Conservation (phyloP, 257 asterid species). For the Solanum okadae region DNA sequence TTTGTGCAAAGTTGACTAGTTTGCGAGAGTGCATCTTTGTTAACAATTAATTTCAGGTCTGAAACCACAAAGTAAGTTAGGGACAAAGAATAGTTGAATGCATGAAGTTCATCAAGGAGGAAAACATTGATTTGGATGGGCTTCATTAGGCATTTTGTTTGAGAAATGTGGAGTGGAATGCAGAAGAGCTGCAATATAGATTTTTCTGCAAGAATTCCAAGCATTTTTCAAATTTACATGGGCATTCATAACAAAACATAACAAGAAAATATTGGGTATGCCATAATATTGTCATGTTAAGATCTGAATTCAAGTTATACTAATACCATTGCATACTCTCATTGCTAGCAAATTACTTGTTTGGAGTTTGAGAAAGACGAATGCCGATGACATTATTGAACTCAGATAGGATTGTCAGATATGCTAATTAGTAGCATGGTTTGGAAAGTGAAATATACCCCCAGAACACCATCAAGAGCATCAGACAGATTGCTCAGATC, state of each 20-base stretch:
- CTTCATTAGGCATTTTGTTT: background rate
- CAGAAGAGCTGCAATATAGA: background rate
- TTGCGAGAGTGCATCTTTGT: background rate
- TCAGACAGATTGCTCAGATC: constrained; percentile 33
- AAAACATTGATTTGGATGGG: background rate
- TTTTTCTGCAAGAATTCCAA: background rate
- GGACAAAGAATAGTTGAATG: background rate
- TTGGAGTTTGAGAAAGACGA: background rate
- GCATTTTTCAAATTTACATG: background rate
- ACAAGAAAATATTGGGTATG: background rate
- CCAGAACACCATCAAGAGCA: constrained; percentile 23
- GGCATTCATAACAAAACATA: background rate
- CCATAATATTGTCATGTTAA: background rate
- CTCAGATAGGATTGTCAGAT: background rate
- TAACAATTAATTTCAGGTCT: background rate
- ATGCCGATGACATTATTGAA: background rate
- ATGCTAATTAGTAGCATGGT: background rate
- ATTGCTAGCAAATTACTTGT: background rate
- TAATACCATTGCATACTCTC: background rate
- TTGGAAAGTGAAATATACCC: constrained; percentile 11
- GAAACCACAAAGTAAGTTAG: background rate
- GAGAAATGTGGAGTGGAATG: background rate
- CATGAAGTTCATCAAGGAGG: background rate
- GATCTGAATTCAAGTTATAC: background rate
- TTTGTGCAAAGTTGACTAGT: background rate